These are phyloP conservation scores for Lolium multiflorum DNA, from an alignment of 176 grass and related monocot species.

Conservation along the genomic window DNA sequence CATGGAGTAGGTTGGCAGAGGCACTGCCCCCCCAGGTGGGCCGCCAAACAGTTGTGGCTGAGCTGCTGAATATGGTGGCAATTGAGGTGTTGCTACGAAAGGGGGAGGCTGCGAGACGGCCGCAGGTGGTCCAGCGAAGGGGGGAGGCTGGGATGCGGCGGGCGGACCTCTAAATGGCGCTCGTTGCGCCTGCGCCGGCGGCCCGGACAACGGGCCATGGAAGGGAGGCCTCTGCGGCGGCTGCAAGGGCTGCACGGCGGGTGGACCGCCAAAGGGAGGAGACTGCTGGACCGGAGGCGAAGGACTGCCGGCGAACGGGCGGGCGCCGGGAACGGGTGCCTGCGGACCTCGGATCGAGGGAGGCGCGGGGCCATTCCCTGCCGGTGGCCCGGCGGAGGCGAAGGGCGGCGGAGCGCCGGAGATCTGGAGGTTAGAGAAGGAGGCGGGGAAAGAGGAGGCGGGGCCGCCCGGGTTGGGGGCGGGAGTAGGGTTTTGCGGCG, in stretches of 20 bases:
- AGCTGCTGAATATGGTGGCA: constrained; percentile 15
- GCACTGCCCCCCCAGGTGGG: constrained; percentile 35
- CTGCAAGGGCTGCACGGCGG: not conserved
- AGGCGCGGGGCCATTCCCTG: constrained; percentile 13
- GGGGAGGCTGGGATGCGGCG: constrained; percentile 11
- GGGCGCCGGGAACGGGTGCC: not conserved
- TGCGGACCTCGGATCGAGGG: constrained; percentile 38
- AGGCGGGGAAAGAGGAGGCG: not conserved
- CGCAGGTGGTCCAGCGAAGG: constrained; percentile 18
- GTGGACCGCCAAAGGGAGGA: constrained; percentile 33
- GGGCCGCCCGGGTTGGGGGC: not conserved
- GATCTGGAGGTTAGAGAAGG: constrained; percentile 47
- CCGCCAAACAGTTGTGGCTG: constrained; percentile 36
- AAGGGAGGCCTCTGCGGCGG: constrained; percentile 30
- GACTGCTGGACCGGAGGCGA: constrained; percentile 40
- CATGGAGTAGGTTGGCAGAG: not conserved
- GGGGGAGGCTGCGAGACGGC: constrained; percentile 40
- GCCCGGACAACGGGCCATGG: not conserved
- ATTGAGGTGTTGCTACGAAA: constrained; percentile 29
- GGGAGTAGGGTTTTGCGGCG: constrained; percentile 24
- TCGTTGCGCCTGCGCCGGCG: constrained; percentile 31
- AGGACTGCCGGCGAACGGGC: constrained; percentile 38
- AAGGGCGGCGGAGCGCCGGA: constrained; percentile 42
- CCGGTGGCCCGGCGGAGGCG: not conserved
- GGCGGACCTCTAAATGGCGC: constrained; percentile 37